Percentiles rank a stretch among this genome's conserved stretches.
phyloP scores from a whole-genome alignment of 1,284 basidiomycete species.

The Nidula niveotomentosa region DNA sequence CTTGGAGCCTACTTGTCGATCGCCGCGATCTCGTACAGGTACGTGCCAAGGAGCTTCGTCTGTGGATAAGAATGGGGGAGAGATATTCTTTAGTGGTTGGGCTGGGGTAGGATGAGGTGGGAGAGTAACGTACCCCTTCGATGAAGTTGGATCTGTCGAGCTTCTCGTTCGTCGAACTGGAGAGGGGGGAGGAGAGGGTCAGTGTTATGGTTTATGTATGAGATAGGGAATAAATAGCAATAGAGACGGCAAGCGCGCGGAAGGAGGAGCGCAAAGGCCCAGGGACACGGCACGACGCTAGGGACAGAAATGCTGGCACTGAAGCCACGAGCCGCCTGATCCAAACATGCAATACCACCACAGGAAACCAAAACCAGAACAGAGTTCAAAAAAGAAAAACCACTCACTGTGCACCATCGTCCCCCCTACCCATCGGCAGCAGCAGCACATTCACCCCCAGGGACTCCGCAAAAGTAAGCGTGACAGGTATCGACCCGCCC shows the following conservation, averaged over 20 bases:
- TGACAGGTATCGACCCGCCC: conserved; percentile 96
- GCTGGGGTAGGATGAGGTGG: not conserved
- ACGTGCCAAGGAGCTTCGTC: conserved; percentile 34
- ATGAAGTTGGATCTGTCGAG: conserved; percentile 94
- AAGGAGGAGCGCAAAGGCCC: too few species aligned
- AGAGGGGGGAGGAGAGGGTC: too few species aligned
- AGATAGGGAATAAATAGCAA: not conserved
- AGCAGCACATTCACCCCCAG: conserved; percentile 82
- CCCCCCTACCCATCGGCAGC: conserved; percentile 91
- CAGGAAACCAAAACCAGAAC: too few species aligned
- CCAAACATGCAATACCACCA: too few species aligned
- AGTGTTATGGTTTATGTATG: not conserved
- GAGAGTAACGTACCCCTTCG: conserved; percentile 62
- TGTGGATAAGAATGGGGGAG: conserved; percentile 5
- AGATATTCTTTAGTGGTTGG: not conserved
- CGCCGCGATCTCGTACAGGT: conserved; percentile 30
- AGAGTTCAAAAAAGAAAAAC: too few species aligned
- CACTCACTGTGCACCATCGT: conserved; percentile 90
- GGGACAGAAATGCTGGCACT: too few species aligned
- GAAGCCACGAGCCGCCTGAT: too few species aligned
- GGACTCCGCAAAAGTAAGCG: conserved; percentile 92
- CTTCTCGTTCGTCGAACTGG: conserved; percentile 94
- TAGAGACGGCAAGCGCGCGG: too few species aligned
- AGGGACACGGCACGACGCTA: too few species aligned
- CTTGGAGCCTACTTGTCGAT: not conserved